Evolutionary conservation across 257 asterid genomes (phyloP).

Genomic region (Penstemon newberryi): DNA sequence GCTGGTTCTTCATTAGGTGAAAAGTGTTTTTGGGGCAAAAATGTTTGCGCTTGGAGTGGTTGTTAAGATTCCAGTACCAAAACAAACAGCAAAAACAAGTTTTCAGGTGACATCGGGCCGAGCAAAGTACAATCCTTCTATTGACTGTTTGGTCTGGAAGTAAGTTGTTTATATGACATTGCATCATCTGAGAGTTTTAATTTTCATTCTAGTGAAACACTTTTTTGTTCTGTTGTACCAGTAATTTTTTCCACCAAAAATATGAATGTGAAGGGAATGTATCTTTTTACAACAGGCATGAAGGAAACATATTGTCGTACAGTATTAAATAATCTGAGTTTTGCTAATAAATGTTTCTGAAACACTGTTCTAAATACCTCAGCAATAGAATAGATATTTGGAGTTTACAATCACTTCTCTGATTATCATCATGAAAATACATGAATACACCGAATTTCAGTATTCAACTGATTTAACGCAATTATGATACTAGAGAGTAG

Average conservation of each 20-base stretch:
- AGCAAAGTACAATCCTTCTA: constrained; percentile 94
- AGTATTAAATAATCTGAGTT: too few species aligned
- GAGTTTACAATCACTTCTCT: too few species aligned
- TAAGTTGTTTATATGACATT: constrained; percentile 45
- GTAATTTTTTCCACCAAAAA: not conserved
- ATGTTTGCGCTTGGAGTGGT: constrained; percentile 99
- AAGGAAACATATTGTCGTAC: too few species aligned
- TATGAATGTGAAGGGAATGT: too few species aligned
- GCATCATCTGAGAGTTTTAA: not conserved
- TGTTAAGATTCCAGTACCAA: constrained; percentile 95
- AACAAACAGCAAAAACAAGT: constrained; percentile 96
- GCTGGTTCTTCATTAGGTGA: constrained; percentile 58
- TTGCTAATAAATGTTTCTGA: too few species aligned
- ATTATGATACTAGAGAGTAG: too few species aligned
- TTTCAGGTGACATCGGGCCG: constrained; percentile 98
- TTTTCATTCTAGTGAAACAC: not conserved
- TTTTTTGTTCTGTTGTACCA: constrained; percentile 9
- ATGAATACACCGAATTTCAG: too few species aligned
- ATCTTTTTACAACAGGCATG: too few species aligned
- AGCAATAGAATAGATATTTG: too few species aligned
- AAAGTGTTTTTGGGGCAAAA: constrained; percentile 98
- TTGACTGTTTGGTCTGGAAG: constrained; percentile 99
- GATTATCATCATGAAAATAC: too few species aligned
- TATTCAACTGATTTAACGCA: too few species aligned
- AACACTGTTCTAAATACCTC: too few species aligned